Percentiles rank a stretch among this genome's conserved stretches.
Evolutionary conservation across 2,329 filamentous ascomycete species (phyloP).

Genomic region (Calonectria honghensis): DNA sequence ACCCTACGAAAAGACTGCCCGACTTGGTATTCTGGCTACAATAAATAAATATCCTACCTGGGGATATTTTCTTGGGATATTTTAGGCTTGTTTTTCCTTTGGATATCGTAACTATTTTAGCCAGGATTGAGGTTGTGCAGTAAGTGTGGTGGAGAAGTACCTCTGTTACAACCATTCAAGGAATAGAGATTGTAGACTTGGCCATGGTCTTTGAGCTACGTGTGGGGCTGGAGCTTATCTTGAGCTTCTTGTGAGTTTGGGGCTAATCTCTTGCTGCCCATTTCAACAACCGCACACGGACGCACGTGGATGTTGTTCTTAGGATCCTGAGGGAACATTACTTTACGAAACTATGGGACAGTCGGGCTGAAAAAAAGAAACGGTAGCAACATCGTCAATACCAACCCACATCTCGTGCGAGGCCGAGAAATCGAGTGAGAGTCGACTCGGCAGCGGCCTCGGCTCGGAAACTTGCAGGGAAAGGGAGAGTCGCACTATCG

Average conservation of each 20-base stretch:
- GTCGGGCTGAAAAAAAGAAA: neutral
- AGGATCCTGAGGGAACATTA: neutral
- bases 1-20: too few species aligned
- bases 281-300: neutral
- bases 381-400: neutral
- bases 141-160: too few species aligned
- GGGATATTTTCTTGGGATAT: too few species aligned
- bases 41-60: too few species aligned
- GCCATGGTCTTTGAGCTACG: neutral
- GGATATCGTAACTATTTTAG: too few species aligned
- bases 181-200: neutral
- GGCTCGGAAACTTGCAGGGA: neutral
- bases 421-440: neutral
- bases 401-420: neutral
- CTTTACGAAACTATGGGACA: neutral
- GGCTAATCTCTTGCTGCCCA: neutral
- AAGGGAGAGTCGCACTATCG: neutral
- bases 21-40: too few species aligned
- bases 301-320: neutral
- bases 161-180: too few species aligned
- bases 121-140: too few species aligned
- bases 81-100: too few species aligned
- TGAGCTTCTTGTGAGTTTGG: neutral
- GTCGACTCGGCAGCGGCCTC: neutral
- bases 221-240: neutral